Evolutionary conservation across 305 asterid genomes (phyloP).

Genomic region (Caryopteris hybrid): DNA sequence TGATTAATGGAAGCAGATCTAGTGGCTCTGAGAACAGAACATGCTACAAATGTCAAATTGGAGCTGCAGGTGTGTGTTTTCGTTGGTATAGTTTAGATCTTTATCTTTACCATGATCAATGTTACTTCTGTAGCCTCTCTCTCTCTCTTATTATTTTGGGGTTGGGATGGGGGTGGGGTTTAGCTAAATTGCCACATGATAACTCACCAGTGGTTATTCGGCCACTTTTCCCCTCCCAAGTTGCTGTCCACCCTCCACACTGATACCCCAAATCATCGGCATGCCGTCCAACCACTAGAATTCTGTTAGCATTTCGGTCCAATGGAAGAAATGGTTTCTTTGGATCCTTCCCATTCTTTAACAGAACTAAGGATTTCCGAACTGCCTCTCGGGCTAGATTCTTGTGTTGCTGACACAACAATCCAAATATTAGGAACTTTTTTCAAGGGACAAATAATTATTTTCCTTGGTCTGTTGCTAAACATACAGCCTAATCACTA

Average conservation of each 20-base stretch:
- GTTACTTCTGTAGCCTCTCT: no score
- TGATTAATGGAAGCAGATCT: background rate
- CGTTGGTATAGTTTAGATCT: no score
- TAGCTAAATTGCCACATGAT: background rate
- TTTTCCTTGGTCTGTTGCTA: background rate
- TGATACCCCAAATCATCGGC: conserved; percentile 92
- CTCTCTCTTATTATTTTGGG: no score
- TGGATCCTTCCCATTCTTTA: conserved; percentile 78
- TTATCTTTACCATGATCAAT: no score
- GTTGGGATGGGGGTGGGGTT: no score
- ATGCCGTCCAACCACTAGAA: conserved; percentile 75
- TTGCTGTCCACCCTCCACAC: conserved; percentile 90
- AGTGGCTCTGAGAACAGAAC: background rate
- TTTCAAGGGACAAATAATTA: background rate
- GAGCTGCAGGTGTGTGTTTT: no score
- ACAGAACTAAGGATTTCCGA: conserved; percentile 70
- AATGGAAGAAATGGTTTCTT: conserved; percentile 73
- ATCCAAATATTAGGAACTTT: background rate
- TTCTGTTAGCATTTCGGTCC: conserved; percentile 52
- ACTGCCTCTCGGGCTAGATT: conserved; percentile 85
- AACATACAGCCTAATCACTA: no score
- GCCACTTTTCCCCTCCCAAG: conserved; percentile 81
- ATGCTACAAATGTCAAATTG: no score
- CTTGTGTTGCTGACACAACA: conserved; percentile 53
- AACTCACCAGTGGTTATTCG: conserved; percentile 61